Base-by-base conservation (phyloP, 257 asterid genomes). In the Nicotiana tabacum region DNA sequence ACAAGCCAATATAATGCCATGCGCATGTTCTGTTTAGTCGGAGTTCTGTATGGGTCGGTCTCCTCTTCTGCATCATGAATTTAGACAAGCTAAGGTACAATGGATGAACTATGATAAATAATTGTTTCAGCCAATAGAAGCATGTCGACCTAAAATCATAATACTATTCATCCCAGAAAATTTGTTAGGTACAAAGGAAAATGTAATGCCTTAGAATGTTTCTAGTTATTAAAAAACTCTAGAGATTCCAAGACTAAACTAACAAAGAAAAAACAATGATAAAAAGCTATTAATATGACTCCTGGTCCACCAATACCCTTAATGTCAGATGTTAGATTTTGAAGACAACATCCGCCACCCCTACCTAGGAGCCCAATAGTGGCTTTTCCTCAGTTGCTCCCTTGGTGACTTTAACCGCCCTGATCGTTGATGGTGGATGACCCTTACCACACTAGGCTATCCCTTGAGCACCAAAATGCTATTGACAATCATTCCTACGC, bases 1-100 rank as follows among this genome's bases (percentile, higher is more conserved):
- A 96, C 91, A 70, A 96, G 97, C 99, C 98, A 96, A 88, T 80
- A 88, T 80, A 96, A 66, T 33, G 99, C 98, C 97, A 92, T 92
- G 70, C 98, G 93, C 80, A 96, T 92, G 88, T 96, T 96, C 43
- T 90, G 81, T 89, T 94, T 94, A 84, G 88, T 94, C 24, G 98
- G 99, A 46, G 88, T 92, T 90, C 86, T 91, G 83, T 89, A 93
- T 43, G 99, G 98, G 69, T 94, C 96, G 10, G 91, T 92, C 88
- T 96, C 97, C 87, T 94, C 98, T 91, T 96, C 99, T 96, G 96
- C 92, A 88, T 65, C 51, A 37, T 82, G 65, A 65, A 83, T 72
- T 83, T 67, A 76, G 74, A 37, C 60, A 62, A 37, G 81, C 5
- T 5, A 37, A 37, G 8, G 43, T 12, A 72, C 32, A 46, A 46